Evolutionary conservation across 2,329 filamentous ascomycete genomes (phyloP).

Genomic region (Xylariaceae sp.): DNA sequence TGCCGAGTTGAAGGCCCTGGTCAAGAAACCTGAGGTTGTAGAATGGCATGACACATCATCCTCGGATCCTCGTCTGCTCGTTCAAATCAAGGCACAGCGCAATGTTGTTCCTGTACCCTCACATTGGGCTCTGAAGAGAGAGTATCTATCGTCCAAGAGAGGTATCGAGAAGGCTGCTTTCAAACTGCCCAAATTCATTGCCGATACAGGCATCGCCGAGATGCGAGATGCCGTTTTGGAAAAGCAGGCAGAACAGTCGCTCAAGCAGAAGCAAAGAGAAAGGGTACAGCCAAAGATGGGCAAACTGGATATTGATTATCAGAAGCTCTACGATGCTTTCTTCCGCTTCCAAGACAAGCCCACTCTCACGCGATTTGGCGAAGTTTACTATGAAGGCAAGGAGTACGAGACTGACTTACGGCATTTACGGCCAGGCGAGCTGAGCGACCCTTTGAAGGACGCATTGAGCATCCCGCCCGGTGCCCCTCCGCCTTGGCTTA

Average conservation of each 20-base stretch:
- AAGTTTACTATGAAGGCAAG: slow-evolving; percentile 99
- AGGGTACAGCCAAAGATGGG: slow-evolving; percentile 94
- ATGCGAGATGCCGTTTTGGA: slow-evolving; percentile 97
- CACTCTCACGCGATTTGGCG: slow-evolving; percentile 86
- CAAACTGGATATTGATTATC: slow-evolving; percentile 96
- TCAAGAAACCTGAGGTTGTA: slow-evolving; percentile 86
- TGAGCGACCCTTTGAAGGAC: slow-evolving; percentile 85
- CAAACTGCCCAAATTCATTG: slow-evolving; percentile 89
- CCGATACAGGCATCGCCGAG: slow-evolving; percentile 94
- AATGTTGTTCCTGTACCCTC: slow-evolving; percentile 92
- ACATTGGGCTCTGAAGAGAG: slow-evolving; percentile 94
- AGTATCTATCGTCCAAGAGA: slow-evolving; percentile 94
- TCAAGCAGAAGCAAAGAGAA: slow-evolving; percentile 95
- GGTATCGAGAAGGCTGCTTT: slow-evolving; percentile 96
- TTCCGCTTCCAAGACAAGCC: slow-evolving; percentile 98
- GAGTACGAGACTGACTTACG: slow-evolving; percentile 94
- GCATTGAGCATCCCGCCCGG: slow-evolving; percentile 90
- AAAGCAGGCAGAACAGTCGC: slow-evolving; percentile 84
- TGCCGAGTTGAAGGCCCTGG: slow-evolving; percentile 89
- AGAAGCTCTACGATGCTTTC: slow-evolving; percentile 97
- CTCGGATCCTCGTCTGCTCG: slow-evolving; percentile 79
- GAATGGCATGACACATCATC: slow-evolving; percentile 97
- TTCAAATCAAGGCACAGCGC: slow-evolving; percentile 90
- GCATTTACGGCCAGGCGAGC: slow-evolving; percentile 82
- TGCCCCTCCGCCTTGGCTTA: slow-evolving; percentile 92